phyloP scores from a whole-genome alignment of 345 rosid species.

The Punica granatum region DNA sequence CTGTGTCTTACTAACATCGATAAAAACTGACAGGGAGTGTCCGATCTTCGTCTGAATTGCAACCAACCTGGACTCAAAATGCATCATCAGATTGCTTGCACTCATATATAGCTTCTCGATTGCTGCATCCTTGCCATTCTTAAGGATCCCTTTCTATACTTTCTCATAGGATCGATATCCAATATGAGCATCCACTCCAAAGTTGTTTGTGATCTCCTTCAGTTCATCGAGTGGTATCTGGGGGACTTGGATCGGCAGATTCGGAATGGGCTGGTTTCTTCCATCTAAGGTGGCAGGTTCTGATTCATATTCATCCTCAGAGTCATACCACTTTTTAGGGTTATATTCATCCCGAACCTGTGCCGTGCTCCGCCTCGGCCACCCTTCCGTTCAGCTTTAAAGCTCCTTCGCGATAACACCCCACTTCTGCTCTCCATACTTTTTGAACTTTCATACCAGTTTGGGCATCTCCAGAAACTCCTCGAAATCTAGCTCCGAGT shows the following conservation, averaged over 20 bases:
- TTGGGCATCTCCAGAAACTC: too few species aligned
- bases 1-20: not conserved
- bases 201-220: slow-evolving; percentile 57
- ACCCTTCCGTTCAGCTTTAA: too few species aligned
- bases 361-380: too few species aligned
- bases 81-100: slow-evolving; percentile 83
- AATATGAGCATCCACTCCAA: slow-evolving; percentile 50
- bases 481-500: too few species aligned
- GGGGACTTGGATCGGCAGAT: slow-evolving; percentile 51
- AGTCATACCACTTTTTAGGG: too few species aligned
- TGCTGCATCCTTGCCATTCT: slow-evolving; percentile 56
- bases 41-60: not conserved
- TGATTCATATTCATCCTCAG: too few species aligned
- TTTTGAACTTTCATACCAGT: too few species aligned
- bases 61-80: slow-evolving; percentile 64
- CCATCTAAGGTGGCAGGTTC: slow-evolving; percentile 16
- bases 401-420: too few species aligned
- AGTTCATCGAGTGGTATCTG: slow-evolving; percentile 48
- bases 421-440: too few species aligned
- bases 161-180: slow-evolving; percentile 92
- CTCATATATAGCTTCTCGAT: slow-evolving; percentile 72
- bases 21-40: not conserved
- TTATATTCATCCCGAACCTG: too few species aligned
- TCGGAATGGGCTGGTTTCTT: slow-evolving; percentile 25
- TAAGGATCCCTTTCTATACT: slow-evolving; percentile 63